Evolutionary conservation across 495 filamentous ascomycete genomes (phyloP).

Genomic region (Penicillium dipodomyicola): DNA sequence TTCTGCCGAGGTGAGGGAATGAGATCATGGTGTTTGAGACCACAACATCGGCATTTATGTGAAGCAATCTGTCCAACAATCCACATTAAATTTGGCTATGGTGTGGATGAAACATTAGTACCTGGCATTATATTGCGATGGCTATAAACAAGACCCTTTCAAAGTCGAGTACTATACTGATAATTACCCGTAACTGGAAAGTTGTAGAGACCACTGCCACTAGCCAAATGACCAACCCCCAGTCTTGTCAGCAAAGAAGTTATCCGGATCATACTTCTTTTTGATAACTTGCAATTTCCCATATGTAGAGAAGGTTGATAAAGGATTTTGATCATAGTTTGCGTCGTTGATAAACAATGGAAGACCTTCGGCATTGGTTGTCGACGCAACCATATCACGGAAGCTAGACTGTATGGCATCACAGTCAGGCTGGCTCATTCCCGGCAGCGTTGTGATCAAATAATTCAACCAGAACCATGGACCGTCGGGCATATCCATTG

Average conservation of each 20-base stretch:
- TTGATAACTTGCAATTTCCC: constrained; percentile 32
- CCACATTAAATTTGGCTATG: too few relatives aligned
- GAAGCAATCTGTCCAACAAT: too few relatives aligned
- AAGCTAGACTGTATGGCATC: constrained; percentile 33
- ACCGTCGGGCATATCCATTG: constrained; percentile 40
- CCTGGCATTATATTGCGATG: too few relatives aligned
- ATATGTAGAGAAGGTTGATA: constrained; percentile 33
- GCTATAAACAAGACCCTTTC: not conserved
- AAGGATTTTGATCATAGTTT: constrained; percentile 30
- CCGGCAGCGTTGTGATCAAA: constrained; percentile 24
- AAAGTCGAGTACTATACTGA: not conserved
- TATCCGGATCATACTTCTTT: constrained; percentile 37
- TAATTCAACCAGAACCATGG: constrained; percentile 38
- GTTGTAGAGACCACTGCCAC: not conserved
- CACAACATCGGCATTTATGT: not conserved
- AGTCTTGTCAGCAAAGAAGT: constrained; percentile 36
- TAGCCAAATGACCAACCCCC: constrained; percentile 37
- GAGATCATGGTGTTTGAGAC: not conserved
- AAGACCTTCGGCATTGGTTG: constrained; percentile 29
- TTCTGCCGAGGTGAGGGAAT: constrained; percentile 19
- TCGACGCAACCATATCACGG: constrained; percentile 27
- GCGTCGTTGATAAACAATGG: constrained; percentile 39
- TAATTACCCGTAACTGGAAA: too few relatives aligned
- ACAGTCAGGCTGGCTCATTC: constrained; percentile 27
- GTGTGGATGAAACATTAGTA: too few relatives aligned